A percentile compares a stretch with the other conserved stretches of the same genome.
Evolutionary conservation across 1,284 basidiomycete genomes (phyloP).

Genomic region (Tilletiopsis washingtonensis): DNA sequence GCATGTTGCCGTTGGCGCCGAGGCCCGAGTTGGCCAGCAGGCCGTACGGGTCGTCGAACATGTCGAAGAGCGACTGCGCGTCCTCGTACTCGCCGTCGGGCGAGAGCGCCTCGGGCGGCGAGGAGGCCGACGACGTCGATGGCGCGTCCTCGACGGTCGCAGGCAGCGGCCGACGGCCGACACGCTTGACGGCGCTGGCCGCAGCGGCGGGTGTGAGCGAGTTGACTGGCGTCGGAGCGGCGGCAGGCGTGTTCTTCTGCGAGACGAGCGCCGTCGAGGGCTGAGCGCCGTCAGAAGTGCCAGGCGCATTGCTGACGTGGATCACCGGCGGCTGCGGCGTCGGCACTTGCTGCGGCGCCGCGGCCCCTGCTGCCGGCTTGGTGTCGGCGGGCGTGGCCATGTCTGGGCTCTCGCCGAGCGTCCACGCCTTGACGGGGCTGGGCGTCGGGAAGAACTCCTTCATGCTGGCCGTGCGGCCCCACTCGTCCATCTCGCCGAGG

Average conservation of each 20-base stretch:
- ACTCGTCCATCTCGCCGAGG: conserved; percentile 26
- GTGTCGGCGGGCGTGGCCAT: too few relatives aligned
- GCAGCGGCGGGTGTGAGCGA: too few relatives aligned
- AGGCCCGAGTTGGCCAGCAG: conserved; percentile 35
- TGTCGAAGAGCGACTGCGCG: conserved; percentile 21
- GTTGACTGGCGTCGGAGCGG: too few relatives aligned
- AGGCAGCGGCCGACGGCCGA: conserved; percentile 18
- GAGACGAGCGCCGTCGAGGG: too few relatives aligned
- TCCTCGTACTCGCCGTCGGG: conserved; percentile 10
- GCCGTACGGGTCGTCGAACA: conserved; percentile 44
- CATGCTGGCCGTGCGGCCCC: conserved; percentile 22
- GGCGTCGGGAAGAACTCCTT: conserved; percentile 29
- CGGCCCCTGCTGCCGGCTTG: too few relatives aligned
- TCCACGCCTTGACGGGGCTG: conserved; percentile 20
- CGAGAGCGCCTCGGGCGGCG: conserved; percentile 15
- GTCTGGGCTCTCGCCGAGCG: conserved; percentile 3
- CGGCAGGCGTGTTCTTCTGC: too few relatives aligned
- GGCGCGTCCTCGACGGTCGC: conserved; percentile 43
- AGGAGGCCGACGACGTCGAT: conserved; percentile 19
- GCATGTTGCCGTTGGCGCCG: conserved; percentile 15
- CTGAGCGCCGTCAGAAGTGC: too few relatives aligned
- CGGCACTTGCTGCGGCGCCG: too few relatives aligned
- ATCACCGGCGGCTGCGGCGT: too few relatives aligned
- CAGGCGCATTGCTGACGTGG: too few relatives aligned
- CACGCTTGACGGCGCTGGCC: neutral